Evolutionary conservation across 306 rosid genomes (phyloP).

Genomic region (Purshia tridentata): DNA sequence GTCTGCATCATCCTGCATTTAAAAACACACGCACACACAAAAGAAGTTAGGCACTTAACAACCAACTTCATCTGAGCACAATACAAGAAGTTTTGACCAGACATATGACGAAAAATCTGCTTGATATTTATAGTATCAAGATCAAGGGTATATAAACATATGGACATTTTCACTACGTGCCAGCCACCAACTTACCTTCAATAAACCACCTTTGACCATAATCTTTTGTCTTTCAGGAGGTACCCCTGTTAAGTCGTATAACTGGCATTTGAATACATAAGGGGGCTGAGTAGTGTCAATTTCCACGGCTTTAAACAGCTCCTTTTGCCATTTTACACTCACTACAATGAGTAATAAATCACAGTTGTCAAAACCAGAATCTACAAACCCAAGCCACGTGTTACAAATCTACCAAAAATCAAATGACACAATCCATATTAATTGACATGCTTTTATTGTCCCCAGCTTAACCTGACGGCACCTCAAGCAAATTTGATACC

Average conservation of each 20-base stretch:
- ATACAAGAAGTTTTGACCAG: not conserved
- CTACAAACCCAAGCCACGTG: not conserved
- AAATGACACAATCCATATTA: not conserved
- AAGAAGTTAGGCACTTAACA: slow-evolving; percentile 9
- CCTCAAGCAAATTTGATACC: not conserved
- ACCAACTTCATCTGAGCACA: not conserved
- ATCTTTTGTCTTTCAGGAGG: slow-evolving; percentile 98
- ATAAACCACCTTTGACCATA: slow-evolving; percentile 96
- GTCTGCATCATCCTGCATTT: slow-evolving; percentile 88
- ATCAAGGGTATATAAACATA: not conserved
- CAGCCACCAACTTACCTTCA: slow-evolving; percentile 59
- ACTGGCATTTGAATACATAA: slow-evolving; percentile 87
- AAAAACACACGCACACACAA: slow-evolving; percentile 2
- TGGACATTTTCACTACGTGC: not conserved
- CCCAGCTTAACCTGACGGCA: not conserved
- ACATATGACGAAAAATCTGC: not conserved
- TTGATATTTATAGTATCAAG: slow-evolving; percentile 5
- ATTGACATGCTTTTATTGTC: not conserved
- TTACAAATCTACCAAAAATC: not conserved
- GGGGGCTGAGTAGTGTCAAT: slow-evolving; percentile 87
- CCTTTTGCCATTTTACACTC: slow-evolving; percentile 93
- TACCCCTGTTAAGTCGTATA: slow-evolving; percentile 89
- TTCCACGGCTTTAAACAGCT: slow-evolving; percentile 73
- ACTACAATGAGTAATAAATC: slow-evolving; percentile 41
- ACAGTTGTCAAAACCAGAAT: slow-evolving; percentile 13